Evolutionary conservation across 2,329 filamentous ascomycete species (phyloP), one percentile per base, ranked within the genome.

Genomic region (Ophiostoma sp.): DNA sequence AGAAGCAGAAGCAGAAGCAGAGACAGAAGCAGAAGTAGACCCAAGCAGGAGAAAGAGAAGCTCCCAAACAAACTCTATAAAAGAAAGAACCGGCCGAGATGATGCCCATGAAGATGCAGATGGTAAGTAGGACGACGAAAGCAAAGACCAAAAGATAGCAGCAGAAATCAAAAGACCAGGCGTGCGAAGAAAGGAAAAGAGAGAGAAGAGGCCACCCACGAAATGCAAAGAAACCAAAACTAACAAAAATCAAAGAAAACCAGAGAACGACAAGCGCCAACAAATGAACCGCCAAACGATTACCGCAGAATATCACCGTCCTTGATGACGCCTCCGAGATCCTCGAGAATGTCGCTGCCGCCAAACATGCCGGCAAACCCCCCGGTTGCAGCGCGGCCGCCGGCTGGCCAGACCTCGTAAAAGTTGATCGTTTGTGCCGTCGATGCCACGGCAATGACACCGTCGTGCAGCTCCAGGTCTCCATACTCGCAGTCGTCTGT

Each of bases 341-440:
- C 87, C 77, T 97, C 93, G 41, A 97, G 83, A 73, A 97, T 96
- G 77, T 91, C 89, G 79, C 93, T 96, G 4, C 93, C 91, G 15
- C 91, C 92, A 33, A 97, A 81, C 73, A 92, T 81, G 2, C 91
- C 88, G 35, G 67, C 39, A 60, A 81, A 82, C 17, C 83, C 82
- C 11, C 80, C 79, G 31, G 82, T 79, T 27, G 83, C 85, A 10
- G 82, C 80, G 76, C 86, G 89, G 74, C 81, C 83, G 57, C 84
- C 81, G 1, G 86, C 85, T n/a, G 86, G 85, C 95, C 94, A 98
- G 13, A 99, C 88, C 80, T 98, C 94, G 78, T 98, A 93, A 76
- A 98, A 98, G 77, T 95, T 95, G 79, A 98, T 90, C 75, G 88
- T 96, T 77, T 93, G 90, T 79, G 98, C 94, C 76, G 93, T 97